A percentile compares a stretch with the other conserved stretches of the same genome.
Evolutionary conservation across 805 yeast genomes (phyloP).

Genomic region (Wickerhamiella vanderwaltii): DNA sequence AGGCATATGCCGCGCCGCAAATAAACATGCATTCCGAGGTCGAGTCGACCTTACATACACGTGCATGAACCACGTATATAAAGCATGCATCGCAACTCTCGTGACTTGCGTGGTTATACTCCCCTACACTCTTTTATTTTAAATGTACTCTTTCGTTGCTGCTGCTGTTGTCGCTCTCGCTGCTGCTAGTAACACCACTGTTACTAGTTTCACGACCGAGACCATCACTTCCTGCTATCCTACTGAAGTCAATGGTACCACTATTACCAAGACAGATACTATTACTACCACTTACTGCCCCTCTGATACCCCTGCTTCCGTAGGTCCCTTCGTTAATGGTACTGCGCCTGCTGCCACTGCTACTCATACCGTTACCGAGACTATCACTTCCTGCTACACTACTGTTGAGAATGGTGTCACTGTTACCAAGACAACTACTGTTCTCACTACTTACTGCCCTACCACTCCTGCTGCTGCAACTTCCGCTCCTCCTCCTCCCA

Average conservation of each 20-base stretch:
- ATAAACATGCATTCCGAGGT: too few species aligned
- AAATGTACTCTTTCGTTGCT: slow-evolving; percentile 7
- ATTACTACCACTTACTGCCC: slow-evolving; percentile 9
- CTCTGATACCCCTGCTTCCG: neutral
- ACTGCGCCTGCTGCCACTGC: neutral
- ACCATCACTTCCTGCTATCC: slow-evolving; percentile 9
- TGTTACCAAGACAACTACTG: slow-evolving; percentile 6
- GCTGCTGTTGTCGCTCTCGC: slow-evolving; percentile 8
- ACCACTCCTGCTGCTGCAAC: neutral
- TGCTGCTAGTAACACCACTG: slow-evolving; percentile 6
- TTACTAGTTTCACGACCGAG: slow-evolving; percentile 4
- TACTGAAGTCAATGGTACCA: slow-evolving; percentile 7
- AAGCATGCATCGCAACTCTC: too few species aligned
- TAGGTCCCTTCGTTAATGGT: neutral
- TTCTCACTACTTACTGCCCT: slow-evolving; percentile 10
- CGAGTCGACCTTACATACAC: too few species aligned
- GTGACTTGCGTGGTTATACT: too few species aligned
- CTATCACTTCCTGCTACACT: slow-evolving; percentile 8
- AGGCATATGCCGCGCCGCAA: too few species aligned
- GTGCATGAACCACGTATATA: too few species aligned
- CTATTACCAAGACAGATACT: slow-evolving; percentile 6
- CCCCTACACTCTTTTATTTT: too few species aligned
- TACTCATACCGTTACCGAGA: slow-evolving; percentile 8
- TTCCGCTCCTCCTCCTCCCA: neutral
- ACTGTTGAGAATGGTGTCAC: slow-evolving; percentile 7